A percentile compares a stretch with the other conserved stretches of the same genome.
These are phyloP conservation scores for Spiromastix sp. DNA, from an alignment of 2,329 filamentous ascomycete species.

Conservation along the genomic window DNA sequence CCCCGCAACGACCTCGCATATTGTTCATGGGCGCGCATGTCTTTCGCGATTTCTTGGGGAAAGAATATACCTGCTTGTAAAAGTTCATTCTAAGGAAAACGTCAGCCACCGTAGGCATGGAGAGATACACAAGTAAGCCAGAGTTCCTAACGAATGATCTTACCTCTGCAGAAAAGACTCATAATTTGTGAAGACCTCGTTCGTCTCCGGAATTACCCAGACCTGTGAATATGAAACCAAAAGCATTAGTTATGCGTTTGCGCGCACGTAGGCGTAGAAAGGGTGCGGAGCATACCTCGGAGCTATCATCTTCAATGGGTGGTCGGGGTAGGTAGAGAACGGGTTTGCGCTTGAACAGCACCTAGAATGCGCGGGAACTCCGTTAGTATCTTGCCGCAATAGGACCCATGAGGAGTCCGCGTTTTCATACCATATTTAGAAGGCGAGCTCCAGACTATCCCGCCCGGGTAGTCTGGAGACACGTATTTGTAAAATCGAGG, in stretches of 20 bases:
- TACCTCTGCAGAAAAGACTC: conserved; percentile 79
- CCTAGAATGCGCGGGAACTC: conserved; percentile 42
- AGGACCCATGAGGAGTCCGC: background rate
- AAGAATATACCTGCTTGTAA: conserved; percentile 64
- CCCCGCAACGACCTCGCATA: too few species aligned
- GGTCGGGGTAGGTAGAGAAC: conserved; percentile 69
- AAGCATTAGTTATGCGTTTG: conserved; percentile 10
- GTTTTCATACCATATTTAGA: conserved; percentile 1
- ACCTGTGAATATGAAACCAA: conserved; percentile 48
- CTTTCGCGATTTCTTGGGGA: too few species aligned
- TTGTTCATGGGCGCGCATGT: too few species aligned
- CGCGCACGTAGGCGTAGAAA: background rate
- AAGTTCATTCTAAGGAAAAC: conserved; percentile 63
- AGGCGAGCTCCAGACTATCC: background rate
- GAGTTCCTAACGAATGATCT: conserved; percentile 20
- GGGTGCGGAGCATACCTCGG: conserved; percentile 72
- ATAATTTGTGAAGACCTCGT: conserved; percentile 80
- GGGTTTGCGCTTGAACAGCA: conserved; percentile 91
- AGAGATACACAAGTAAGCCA: background rate
- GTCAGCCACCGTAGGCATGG: background rate
- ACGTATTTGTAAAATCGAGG: too few species aligned
- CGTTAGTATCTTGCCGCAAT: conserved; percentile 13
- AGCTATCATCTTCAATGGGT: conserved; percentile 65
- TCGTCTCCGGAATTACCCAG: conserved; percentile 83
- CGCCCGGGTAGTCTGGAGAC: conserved; percentile 1